Percentiles rank a stretch among this genome's conserved stretches.
Evolutionary conservation across 495 filamentous ascomycete genomes (phyloP).

Genomic region (Penicillium cinerascens): DNA sequence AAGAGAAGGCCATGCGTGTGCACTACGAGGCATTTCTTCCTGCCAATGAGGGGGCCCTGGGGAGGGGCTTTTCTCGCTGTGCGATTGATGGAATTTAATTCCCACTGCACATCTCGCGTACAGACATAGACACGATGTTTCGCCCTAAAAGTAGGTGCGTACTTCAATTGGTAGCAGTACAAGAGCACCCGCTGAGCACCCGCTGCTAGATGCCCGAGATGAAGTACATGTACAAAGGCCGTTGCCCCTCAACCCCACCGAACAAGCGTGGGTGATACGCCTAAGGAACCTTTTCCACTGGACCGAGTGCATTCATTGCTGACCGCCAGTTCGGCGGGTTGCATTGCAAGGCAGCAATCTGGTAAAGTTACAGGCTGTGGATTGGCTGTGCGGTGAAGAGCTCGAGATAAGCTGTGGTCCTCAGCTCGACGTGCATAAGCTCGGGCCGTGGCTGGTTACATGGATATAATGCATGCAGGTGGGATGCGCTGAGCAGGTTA

Average conservation of each 20-base stretch:
- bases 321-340: constrained; percentile 17
- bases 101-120: background rate
- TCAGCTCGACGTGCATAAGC: constrained; percentile 4
- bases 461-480: background rate
- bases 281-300: constrained; percentile 6
- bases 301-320: constrained; percentile 5
- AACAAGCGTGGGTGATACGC: constrained; percentile 9
- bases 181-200: background rate
- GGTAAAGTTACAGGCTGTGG: background rate
- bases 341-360: background rate
- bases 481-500: background rate
- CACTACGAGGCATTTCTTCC: constrained; percentile 24
- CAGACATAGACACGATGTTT: background rate
- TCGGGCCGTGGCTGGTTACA: background rate
- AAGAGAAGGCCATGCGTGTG: background rate
- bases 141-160: background rate
- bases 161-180: background rate
- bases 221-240: background rate
- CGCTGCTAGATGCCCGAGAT: background rate
- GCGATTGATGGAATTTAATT: background rate
- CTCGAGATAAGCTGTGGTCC: constrained; percentile 10
- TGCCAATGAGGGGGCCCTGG: constrained; percentile 9
- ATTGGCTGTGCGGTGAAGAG: background rate
- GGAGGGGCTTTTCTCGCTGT: constrained; percentile 1
- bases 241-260: constrained; percentile 3